These are phyloP conservation scores for Periglandula ipomoeae DNA, from an alignment of 2,329 filamentous ascomycete genomes.

Conservation along the genomic window DNA sequence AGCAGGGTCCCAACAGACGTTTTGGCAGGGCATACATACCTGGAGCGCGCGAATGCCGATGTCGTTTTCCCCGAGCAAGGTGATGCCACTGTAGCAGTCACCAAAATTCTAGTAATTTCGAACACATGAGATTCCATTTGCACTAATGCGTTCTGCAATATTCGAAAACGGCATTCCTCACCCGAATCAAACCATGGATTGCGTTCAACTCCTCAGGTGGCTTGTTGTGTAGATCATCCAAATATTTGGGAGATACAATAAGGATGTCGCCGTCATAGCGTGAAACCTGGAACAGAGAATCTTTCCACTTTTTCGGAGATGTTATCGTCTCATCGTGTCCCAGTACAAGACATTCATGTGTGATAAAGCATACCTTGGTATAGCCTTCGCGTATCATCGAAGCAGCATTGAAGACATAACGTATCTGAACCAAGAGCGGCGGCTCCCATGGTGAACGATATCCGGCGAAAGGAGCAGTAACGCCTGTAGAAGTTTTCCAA, in stretches of 20 bases:
- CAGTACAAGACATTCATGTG: neutral
- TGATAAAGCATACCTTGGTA: constrained; percentile 2
- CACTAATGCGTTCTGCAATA: neutral
- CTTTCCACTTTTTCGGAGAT: constrained; percentile 5
- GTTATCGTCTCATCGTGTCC: neutral
- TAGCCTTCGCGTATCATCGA: constrained; percentile 9
- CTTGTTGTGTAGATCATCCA: constrained; percentile 9
- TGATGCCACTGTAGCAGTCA: constrained; percentile 8
- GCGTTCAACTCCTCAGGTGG: constrained; percentile 7
- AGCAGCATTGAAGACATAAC: constrained; percentile 3
- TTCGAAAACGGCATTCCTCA: neutral
- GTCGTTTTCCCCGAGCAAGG: constrained; percentile 5
- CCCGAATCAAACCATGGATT: constrained; percentile 8
- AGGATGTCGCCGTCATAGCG: constrained; percentile 9
- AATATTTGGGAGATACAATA: constrained; percentile 6
- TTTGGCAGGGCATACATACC: neutral
- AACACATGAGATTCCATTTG: neutral
- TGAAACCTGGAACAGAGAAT: constrained; percentile 7
- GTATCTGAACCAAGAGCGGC: constrained; percentile 2
- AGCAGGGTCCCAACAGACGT: neutral
- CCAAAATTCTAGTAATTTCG: constrained; percentile 8
- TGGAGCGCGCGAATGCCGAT: constrained; percentile 9
- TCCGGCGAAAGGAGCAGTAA: constrained; percentile 6
- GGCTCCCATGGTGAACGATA: constrained; percentile 7
- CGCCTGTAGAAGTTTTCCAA: neutral